A percentile compares a stretch with the other conserved stretches of the same genome.
Evolutionary conservation across 2,329 filamentous ascomycete genomes (phyloP).

Genomic region (Dryadomyces sulphureus): DNA sequence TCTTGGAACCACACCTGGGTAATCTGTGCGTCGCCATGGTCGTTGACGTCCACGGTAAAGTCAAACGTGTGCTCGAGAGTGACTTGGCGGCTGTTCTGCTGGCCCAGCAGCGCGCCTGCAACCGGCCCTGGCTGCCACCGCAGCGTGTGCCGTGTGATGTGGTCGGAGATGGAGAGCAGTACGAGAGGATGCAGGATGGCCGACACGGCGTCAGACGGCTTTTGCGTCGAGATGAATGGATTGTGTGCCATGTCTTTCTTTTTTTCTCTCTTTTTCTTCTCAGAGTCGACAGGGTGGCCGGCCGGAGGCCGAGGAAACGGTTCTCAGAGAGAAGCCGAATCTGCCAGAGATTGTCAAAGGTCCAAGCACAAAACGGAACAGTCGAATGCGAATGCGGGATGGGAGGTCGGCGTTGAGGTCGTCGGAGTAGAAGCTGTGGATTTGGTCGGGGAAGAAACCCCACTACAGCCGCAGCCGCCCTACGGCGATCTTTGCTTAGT

Average conservation of each 20-base stretch:
- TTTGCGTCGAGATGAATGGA: slow-evolving; percentile 49
- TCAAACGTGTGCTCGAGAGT: slow-evolving; percentile 92
- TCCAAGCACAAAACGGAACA: no score
- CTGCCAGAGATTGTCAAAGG: no score
- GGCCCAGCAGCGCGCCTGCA: slow-evolving; percentile 76
- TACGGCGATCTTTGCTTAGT: not conserved
- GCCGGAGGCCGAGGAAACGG: no score
- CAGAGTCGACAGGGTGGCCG: not conserved
- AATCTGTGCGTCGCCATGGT: slow-evolving; percentile 45
- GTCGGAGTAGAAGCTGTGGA: not conserved
- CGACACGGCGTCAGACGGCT: slow-evolving; percentile 60
- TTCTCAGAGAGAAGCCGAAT: no score
- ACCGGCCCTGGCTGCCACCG: slow-evolving; percentile 62
- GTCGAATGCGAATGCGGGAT: not conserved
- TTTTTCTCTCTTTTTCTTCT: not conserved
- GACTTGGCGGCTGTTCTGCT: slow-evolving; percentile 79
- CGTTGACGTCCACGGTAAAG: slow-evolving; percentile 40
- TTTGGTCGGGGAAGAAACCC: not conserved
- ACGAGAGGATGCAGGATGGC: slow-evolving; percentile 85
- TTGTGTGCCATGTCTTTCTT: slow-evolving; percentile 21
- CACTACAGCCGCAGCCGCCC: not conserved
- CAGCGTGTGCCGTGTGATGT: slow-evolving; percentile 80
- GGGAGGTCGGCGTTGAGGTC: not conserved
- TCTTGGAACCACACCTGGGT: slow-evolving; percentile 59
- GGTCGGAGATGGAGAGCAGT: slow-evolving; percentile 91